Percentiles rank a stretch among this genome's conserved stretches.
Conservation (phyloP, 257 asterid species). For the Jaltomata sinuosa region DNA sequence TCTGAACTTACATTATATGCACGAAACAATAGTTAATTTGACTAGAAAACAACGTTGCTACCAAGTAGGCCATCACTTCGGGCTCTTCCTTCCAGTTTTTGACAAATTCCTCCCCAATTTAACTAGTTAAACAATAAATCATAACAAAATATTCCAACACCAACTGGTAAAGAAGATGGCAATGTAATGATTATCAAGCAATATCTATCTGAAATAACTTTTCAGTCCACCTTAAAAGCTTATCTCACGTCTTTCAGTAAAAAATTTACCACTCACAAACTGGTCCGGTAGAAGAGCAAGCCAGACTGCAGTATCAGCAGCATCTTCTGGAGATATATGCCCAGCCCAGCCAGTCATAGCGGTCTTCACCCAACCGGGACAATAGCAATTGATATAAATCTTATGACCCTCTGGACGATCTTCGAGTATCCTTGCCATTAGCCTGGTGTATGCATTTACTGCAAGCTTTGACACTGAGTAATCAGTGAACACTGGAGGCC, state of each 20-base stretch:
- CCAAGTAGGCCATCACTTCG: not conserved
- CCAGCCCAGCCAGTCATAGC: slow-evolving; percentile 96
- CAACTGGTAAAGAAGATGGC: not conserved
- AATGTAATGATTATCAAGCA: not conserved
- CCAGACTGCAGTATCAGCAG: slow-evolving; percentile 98
- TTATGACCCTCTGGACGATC: slow-evolving; percentile 52
- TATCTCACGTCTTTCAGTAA: slow-evolving; percentile 80
- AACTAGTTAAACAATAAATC: not conserved
- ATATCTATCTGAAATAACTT: not conserved
- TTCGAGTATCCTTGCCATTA: slow-evolving; percentile 34
- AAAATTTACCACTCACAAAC: slow-evolving; percentile 55
- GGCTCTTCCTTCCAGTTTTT: not conserved
- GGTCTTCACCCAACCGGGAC: slow-evolving; percentile 94
- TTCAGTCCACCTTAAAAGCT: slow-evolving; percentile 25
- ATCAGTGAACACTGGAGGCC: slow-evolving; percentile 83
- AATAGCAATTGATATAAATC: slow-evolving; percentile 63
- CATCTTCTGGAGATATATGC: slow-evolving; percentile 65
- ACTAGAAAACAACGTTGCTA: not conserved
- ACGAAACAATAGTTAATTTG: not conserved
- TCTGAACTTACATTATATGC: not conserved
- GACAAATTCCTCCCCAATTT: not conserved
- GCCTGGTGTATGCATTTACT: slow-evolving; percentile 59
- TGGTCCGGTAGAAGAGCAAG: slow-evolving; percentile 69
- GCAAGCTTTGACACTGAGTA: slow-evolving; percentile 78
- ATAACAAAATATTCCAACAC: not conserved